Evolutionary conservation across 805 yeast genomes (phyloP), one percentile per base, ranked within the genome.

Genomic region (Barnettozyma californica): DNA sequence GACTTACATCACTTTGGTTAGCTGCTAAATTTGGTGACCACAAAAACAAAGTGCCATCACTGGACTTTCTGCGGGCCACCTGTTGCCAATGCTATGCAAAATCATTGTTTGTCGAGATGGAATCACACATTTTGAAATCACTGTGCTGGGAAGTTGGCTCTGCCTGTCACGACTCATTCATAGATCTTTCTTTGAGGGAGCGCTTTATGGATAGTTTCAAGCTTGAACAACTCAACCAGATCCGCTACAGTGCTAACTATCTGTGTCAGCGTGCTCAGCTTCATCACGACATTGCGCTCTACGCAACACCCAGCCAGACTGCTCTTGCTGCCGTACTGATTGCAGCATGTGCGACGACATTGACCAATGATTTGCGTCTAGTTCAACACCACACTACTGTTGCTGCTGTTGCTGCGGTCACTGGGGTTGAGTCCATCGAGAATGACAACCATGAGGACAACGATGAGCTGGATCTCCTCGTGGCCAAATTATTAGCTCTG

Each of bases 1-100:
- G 95, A 26, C 80, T 95, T 55, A 83, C 95, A 1, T 83, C 95
- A 26, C 68, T 91, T 45, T 92, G 97, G 97, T 78, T 92, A 18
- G 90, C 96, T 3, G 77, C 95, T 34, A 91, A 91, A 63, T 75
- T 79, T 50, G 75, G 78, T 56, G 91, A 89, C 53, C 77, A 80
- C 52, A 79, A 90, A 66, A 76, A 77, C 55, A 80, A 80, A 59
- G 77, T 81, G 36, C 83, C 84, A 9, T 68, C 75, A 19, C 64
- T 81, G 47, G 70, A 71, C 45, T 76, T 75, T 53, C 66, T 81
- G 44, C 69, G 77, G 57, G 76, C 75, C 48, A 70, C 79, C 63
- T 80, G 84, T 63, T 78, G 81, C 63, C 72, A 77, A 53, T 76
- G 78, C 59, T 81, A 79, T 63, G 72, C 78, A 45, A 76, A 73